These are phyloP conservation scores for Cercospora sesami DNA, from an alignment of 2,329 filamentous ascomycete genomes.

Conservation along the genomic window DNA sequence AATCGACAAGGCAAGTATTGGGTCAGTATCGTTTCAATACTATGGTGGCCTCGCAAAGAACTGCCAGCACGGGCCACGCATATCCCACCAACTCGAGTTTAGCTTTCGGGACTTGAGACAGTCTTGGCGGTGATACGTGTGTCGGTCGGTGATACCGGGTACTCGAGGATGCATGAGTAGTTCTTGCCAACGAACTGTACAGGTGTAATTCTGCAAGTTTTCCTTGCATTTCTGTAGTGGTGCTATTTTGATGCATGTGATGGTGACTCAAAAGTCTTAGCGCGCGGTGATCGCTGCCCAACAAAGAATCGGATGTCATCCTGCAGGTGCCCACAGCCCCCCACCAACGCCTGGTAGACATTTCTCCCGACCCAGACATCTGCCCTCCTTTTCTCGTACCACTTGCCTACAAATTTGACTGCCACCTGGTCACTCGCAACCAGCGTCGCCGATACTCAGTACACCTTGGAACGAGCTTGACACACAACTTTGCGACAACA, in stretches of 20 bases:
- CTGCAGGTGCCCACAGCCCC: not conserved
- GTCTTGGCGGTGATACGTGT: constrained; percentile 2
- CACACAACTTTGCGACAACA: constrained; percentile 2
- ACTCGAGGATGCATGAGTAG: not conserved
- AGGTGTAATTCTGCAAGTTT: not conserved
- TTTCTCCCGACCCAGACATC: constrained; percentile 7
- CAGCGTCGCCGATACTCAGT: not conserved
- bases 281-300: constrained; percentile 7
- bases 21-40: not conserved
- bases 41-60: not conserved
- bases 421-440: not conserved
- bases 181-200: not conserved
- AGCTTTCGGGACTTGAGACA: not conserved
- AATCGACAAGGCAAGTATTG: no score
- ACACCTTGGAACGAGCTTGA: not conserved
- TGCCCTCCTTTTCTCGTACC: constrained; percentile 3
- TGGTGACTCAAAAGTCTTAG: constrained; percentile 8
- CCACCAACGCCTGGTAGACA: constrained; percentile 5
- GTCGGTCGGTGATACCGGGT: not conserved
- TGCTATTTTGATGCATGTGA: constrained; percentile 7
- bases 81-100: not conserved
- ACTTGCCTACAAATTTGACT: not conserved
- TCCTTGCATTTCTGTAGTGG: not conserved
- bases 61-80: not conserved
- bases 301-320: constrained; percentile 8